phyloP scores from a whole-genome alignment of 1,284 basidiomycete species.

The Ceratobasidium papillatum region DNA sequence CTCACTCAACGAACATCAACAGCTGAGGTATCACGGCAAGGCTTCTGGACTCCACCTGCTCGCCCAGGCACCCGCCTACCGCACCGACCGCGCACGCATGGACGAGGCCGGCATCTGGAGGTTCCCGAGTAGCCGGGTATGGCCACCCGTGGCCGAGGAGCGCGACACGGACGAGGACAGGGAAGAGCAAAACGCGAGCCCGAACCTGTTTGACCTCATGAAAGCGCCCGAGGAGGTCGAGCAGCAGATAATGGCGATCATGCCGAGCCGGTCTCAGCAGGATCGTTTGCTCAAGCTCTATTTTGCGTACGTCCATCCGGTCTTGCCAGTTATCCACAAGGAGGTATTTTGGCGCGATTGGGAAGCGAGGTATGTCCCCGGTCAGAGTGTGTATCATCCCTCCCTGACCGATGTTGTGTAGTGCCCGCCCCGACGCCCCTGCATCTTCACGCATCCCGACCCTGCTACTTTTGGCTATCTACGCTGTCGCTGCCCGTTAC shows the following conservation, averaged over 20 bases:
- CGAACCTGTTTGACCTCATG: background rate
- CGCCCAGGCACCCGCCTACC: conserved; percentile 47
- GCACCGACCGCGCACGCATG: conserved; percentile 31
- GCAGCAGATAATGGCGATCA: conserved; percentile 52
- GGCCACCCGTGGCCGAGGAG: conserved; percentile 70
- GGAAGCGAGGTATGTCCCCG: conserved; percentile 47
- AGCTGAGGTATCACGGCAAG: conserved; percentile 82
- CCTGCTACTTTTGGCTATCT: conserved; percentile 79
- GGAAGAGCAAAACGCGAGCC: background rate
- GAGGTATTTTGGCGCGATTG: conserved; percentile 70
- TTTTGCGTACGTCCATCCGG: conserved; percentile 79
- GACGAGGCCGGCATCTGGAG: conserved; percentile 43
- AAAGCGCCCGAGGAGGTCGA: conserved; percentile 50
- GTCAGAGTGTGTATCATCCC: conserved; percentile 23
- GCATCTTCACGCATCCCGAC: conserved; percentile 59
- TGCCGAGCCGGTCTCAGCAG: conserved; percentile 68
- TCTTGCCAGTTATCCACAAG: conserved; percentile 77
- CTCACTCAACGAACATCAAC: conserved; percentile 83
- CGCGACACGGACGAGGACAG: conserved; percentile 49
- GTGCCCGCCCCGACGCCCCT: conserved; percentile 25
- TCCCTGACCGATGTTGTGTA: background rate
- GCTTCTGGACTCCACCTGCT: conserved; percentile 82
- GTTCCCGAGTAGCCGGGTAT: conserved; percentile 84
- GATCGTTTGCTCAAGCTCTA: conserved; percentile 77
- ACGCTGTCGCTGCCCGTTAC: conserved; percentile 78